Conservation (phyloP, 164 flowering plant genomes). For the grape (Vitis vinifera) region ASM3070453v1 NC_081805.1:11227501-11228000, state of each 20-base stretch:
- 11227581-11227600: neutral
- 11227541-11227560: neutral
- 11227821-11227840: neutral
- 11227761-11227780: constrained; percentile 71
- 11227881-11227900: too few species aligned
- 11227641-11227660: too few species aligned
- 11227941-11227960: too few species aligned
- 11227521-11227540: constrained; percentile 34
- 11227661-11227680: neutral
- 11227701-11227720: constrained; percentile 48
- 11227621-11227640: too few species aligned
- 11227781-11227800: constrained; percentile 55
- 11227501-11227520: constrained; percentile 46
- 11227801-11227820: neutral
- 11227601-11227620: neutral
- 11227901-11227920: too few species aligned
- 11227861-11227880: too few species aligned
- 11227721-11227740: constrained; percentile 75
- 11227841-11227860: too few species aligned
- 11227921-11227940: too few species aligned
- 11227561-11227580: neutral
- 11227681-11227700: neutral
- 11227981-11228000: too few species aligned
- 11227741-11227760: constrained; percentile 53
- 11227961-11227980: too few species aligned